Evolutionary conservation across 495 filamentous ascomycete genomes (phyloP).

Genomic region (Staphylotrichum tortipilum): DNA sequence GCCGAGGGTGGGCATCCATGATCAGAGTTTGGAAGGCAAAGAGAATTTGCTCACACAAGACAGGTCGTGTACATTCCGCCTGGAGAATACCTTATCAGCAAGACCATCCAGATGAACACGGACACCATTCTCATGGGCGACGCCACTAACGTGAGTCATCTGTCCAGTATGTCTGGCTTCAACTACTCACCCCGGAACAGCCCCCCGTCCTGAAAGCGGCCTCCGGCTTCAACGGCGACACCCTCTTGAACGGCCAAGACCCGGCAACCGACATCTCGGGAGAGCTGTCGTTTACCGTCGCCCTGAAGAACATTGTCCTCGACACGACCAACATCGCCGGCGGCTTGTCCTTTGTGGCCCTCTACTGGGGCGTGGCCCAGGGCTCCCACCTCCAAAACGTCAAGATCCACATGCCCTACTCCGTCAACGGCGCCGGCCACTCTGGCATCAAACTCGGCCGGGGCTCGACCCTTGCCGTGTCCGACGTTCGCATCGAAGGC

Average conservation of each 20-base stretch:
- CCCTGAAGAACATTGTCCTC: conserved; percentile 60
- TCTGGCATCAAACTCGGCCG: conserved; percentile 58
- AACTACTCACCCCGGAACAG: conserved; percentile 8
- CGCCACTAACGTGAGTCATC: conserved; percentile 46
- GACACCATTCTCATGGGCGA: conserved; percentile 60
- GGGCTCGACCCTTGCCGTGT: conserved; percentile 33
- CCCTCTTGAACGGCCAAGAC: conserved; percentile 40
- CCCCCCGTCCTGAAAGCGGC: conserved; percentile 55
- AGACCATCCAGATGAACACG: conserved; percentile 46
- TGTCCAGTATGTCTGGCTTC: neutral
- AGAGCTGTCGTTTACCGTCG: conserved; percentile 48
- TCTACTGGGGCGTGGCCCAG: conserved; percentile 65
- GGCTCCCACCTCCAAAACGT: conserved; percentile 62
- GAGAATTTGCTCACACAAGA: conserved; percentile 3
- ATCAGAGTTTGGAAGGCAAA: neutral
- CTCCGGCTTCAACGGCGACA: conserved; percentile 29
- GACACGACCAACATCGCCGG: conserved; percentile 52
- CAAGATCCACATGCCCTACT: conserved; percentile 50
- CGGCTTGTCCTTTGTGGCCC: conserved; percentile 42
- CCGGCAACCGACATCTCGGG: conserved; percentile 16
- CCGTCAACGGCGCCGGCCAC: conserved; percentile 41
- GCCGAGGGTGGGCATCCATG: conserved; percentile 22
- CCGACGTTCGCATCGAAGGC: conserved; percentile 28
- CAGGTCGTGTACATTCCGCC: conserved; percentile 55
- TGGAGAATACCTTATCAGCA: conserved; percentile 52